Evolutionary conservation across 2,329 filamentous ascomycete species (phyloP).

Genomic region (Aspergillus udagawae): DNA sequence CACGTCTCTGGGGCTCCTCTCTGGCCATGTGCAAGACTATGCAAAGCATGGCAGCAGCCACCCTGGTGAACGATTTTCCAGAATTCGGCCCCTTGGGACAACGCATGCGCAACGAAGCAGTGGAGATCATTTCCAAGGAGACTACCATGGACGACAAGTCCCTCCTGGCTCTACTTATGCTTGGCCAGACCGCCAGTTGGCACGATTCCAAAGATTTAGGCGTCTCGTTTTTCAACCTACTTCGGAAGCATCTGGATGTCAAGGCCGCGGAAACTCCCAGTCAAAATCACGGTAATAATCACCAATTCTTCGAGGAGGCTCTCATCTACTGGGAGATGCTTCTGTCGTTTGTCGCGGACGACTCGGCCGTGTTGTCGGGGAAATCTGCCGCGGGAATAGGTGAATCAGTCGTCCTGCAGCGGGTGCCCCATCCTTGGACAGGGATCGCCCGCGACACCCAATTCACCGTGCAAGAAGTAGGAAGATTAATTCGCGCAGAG

Average conservation of each 20-base stretch:
- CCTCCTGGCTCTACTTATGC: slow-evolving; percentile 55
- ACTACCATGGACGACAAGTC: slow-evolving; percentile 50
- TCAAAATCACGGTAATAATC: slow-evolving; percentile 35
- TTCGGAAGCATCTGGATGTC: slow-evolving; percentile 40
- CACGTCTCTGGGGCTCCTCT: slow-evolving; percentile 55
- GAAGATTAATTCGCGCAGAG: slow-evolving; percentile 38
- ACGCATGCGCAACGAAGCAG: slow-evolving; percentile 51
- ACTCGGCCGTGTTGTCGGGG: slow-evolving; percentile 26
- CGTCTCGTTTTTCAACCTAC: slow-evolving; percentile 47
- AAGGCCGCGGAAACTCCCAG: slow-evolving; percentile 26
- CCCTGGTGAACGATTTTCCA: slow-evolving; percentile 55
- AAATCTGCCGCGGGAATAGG: slow-evolving; percentile 13
- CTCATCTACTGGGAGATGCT: slow-evolving; percentile 59
- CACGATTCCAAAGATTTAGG: slow-evolving; percentile 55
- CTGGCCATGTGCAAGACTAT: slow-evolving; percentile 58
- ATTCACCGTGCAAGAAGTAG: slow-evolving; percentile 42
- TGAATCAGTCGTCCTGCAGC: slow-evolving; percentile 30
- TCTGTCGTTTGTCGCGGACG: slow-evolving; percentile 50
- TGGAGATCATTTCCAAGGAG: slow-evolving; percentile 50
- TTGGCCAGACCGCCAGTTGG: slow-evolving; percentile 59
- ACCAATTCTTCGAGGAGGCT: slow-evolving; percentile 54
- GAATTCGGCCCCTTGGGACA: slow-evolving; percentile 49
- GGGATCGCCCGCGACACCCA: slow-evolving; percentile 37
- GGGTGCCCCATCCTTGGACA: slow-evolving; percentile 38
- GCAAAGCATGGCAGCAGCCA: slow-evolving; percentile 62